A percentile compares a stretch with the other conserved stretches of the same genome.
Evolutionary conservation across 2,329 filamentous ascomycete genomes (phyloP).

Genomic region (Aspergillus sp.): DNA sequence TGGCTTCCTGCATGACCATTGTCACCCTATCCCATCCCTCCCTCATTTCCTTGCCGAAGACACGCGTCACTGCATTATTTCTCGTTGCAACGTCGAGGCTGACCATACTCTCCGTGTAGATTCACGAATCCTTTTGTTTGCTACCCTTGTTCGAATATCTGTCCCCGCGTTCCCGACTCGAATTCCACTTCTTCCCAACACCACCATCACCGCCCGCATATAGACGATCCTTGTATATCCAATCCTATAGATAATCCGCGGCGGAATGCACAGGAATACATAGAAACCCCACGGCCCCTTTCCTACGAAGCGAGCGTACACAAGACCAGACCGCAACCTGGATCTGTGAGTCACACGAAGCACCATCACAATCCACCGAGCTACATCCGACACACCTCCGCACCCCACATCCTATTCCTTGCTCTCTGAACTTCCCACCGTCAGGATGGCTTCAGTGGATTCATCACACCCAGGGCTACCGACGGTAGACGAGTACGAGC

Average conservation of each 20-base stretch:
- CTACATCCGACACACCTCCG: slow-evolving; percentile 13
- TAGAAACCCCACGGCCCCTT: slow-evolving; percentile 11
- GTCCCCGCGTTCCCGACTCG: slow-evolving; percentile 12
- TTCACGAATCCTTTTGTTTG: slow-evolving; percentile 13
- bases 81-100: slow-evolving; percentile 19
- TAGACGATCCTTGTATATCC: slow-evolving; percentile 14
- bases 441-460: slow-evolving; percentile 32
- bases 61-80: slow-evolving; percentile 25
- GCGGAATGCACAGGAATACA: slow-evolving; percentile 16
- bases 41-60: slow-evolving; percentile 22
- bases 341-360: slow-evolving; percentile 18
- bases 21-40: slow-evolving; percentile 21
- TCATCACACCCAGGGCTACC: slow-evolving; percentile 30
- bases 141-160: slow-evolving; percentile 13
- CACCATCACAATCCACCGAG: slow-evolving; percentile 10
- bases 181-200: slow-evolving; percentile 16
- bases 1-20: slow-evolving; percentile 28
- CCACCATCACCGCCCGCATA: slow-evolving; percentile 15
- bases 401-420: slow-evolving; percentile 13
- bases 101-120: slow-evolving; percentile 17
- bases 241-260: slow-evolving; percentile 17
- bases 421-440: not conserved
- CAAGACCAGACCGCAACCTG: slow-evolving; percentile 7
- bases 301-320: slow-evolving; percentile 11
- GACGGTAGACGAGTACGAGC: slow-evolving; percentile 35